These are phyloP conservation scores for Hanseniaspora hatyaiensis DNA, from an alignment of 805 yeast genomes.

Conservation along the genomic window DNA sequence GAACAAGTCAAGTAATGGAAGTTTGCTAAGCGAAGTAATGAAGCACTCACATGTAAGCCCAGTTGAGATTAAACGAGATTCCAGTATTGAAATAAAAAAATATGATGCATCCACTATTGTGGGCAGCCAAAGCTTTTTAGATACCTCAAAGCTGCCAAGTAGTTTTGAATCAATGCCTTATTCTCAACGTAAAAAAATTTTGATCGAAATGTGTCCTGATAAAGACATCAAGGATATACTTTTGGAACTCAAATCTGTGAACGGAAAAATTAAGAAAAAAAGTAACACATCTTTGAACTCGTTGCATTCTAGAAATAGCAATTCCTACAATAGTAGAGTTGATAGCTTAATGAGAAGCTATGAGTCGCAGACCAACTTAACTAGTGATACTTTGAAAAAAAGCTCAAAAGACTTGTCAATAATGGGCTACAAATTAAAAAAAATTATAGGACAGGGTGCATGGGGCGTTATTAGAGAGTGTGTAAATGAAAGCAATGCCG, in stretches of 20 bases:
- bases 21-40: background rate
- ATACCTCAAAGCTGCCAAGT: slow-evolving; percentile 32
- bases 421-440: slow-evolving; percentile 53
- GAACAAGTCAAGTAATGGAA: slow-evolving; percentile 3
- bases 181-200: slow-evolving; percentile 43
- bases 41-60: slow-evolving; percentile 13
- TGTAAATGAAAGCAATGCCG: slow-evolving; percentile 19
- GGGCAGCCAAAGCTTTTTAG: background rate
- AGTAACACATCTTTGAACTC: background rate
- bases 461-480: slow-evolving; percentile 82
- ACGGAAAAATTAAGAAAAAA: background rate
- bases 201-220: slow-evolving; percentile 30
- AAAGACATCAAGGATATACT: slow-evolving; percentile 30
- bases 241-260: slow-evolving; percentile 18
- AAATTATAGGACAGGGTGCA: slow-evolving; percentile 75
- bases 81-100: background rate
- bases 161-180: slow-evolving; percentile 48
- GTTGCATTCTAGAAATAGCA: background rate
- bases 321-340: background rate
- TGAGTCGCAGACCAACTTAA: background rate
- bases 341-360: background rate
- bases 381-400: background rate
- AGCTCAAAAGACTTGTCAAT: slow-evolving; percentile 56
- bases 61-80: slow-evolving; percentile 1
- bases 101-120: background rate